Evolutionary conservation across 805 yeast genomes (phyloP), one percentile per base, ranked within the genome.

Genomic region (Ogataea trehalophila): DNA sequence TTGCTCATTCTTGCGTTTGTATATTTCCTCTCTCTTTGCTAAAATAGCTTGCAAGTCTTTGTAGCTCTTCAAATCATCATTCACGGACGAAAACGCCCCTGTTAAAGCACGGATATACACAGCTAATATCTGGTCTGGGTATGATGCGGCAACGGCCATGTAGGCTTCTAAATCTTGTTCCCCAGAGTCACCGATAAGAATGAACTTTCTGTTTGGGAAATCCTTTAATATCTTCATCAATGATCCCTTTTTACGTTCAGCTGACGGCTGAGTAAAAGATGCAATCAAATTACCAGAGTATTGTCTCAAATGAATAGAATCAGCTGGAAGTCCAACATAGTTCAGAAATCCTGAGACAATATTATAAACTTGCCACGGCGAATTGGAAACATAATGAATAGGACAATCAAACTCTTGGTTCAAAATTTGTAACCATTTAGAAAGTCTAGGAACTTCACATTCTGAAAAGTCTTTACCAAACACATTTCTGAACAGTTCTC

Each of bases 131-230:
- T 80, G 84, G 4, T 71, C 67, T 0, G 96, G 95, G 57, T 70
- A 79, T 33, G 62, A 54, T 37, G 71, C 67, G 0, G 95, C 87
- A 33, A 90, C 68, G 26, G 83, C 83, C 6, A 80, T 74, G 62
- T 94, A 94, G 0, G 97, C 95, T 60, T 95, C 99, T 39, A 92
- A 70, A 68, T 94, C 99, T 54, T 84, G 85, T 61, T 94, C 99
- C 1, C 98, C 98, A 2, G 97, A 85, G 63, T 94, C 99, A 33
- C 99, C 99, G 15, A 94, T 76, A 43, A 96, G 70, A 22, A 94
- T 75, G 62, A 94, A 92, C 58, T 78, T 82, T 53, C 91, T 81
- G 1, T 77, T 51, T 0, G 95, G 89, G 61, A 88, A 92, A 59
- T 91, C 96, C 2, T 68, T 63, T 22, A 89, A 53, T 7, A 94